phyloP scores from a whole-genome alignment of 2,329 filamentous ascomycete genomes.

The Erysiphe pulchra region DNA sequence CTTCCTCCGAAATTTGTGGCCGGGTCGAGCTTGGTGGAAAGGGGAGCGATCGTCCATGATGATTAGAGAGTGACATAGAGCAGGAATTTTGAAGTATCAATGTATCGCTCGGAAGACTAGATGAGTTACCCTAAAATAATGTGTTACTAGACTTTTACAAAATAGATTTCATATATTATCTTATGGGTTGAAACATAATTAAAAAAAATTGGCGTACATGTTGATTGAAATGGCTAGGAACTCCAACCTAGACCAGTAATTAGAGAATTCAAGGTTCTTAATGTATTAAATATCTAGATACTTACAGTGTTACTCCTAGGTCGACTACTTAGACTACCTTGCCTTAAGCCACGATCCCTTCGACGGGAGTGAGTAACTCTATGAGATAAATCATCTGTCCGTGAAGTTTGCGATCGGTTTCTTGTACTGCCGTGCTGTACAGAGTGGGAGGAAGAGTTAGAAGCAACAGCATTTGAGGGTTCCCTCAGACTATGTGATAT shows the following conservation, averaged over 20 bases:
- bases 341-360: constrained; percentile 2
- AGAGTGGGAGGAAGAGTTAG: constrained; percentile 2
- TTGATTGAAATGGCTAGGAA: background rate
- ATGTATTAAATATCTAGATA: background rate
- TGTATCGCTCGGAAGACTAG: background rate
- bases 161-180: no score
- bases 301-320: constrained; percentile 11
- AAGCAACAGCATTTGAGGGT: background rate
- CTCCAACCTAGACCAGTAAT: background rate
- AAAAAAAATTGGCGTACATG: background rate
- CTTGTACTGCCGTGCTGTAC: constrained; percentile 2
- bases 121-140: background rate
- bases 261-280: background rate
- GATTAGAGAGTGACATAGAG: constrained; percentile 3
- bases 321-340: constrained; percentile 4
- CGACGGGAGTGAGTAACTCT: constrained; percentile 1
- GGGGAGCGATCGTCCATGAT: background rate
- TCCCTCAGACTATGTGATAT: background rate
- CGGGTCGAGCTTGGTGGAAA: constrained; percentile 4
- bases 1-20: constrained; percentile 36
- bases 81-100: background rate
- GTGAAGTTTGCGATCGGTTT: background rate
- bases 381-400: background rate
- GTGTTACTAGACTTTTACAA: background rate
- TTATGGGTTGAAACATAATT: no score